Base-by-base conservation (phyloP, 768 basidiomycete genomes). In the Erythrobasidium yunnanense region DNA sequence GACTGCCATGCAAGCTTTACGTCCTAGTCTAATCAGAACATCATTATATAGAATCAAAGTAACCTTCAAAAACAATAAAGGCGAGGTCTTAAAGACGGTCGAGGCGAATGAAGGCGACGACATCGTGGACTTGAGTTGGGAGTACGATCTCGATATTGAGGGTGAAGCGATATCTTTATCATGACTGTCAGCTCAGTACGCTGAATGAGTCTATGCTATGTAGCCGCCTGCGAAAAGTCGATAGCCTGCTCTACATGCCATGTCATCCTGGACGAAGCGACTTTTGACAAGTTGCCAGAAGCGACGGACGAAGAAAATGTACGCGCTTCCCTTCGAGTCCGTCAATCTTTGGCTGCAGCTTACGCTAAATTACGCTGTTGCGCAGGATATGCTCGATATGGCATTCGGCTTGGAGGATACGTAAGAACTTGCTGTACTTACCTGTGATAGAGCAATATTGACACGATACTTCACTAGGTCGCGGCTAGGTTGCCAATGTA, bases 241-340 rank as follows among this genome's bases (percentile, higher is more conserved):
- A 83, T 95, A 52, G 93, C 93, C 17, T 99, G 93, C 74, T 96
- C 93, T 15, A 99, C 93, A 22, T 99, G 93, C 75, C 93, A 99
- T 75, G 83, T 97, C 63, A 89, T 99, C 66, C 80, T 92, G 58
- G 80, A 84, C 25, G 81, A 82, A 22, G 85, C 90, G 72, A 80
- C 85, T 67, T 96, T 91, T 75, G 88, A 96, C 75, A 75, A 82
- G 51, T 81, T 97, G 1, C 86, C 88, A 1, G 93, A 97, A 73
- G 92, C 93, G 2, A 87, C 87, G 62, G 93, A 97, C 70, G 93
- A 99, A 74, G 93, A 99, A 78, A 99, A 96, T 73, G 92, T 56
- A 34, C 4, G 55, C 42, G 13, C 5, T 6, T 15, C 11, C 35
- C 23, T 18, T 52, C 8, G 13, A 50, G 15, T 33, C 27, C 33